Conservation (phyloP, 2,329 filamentous ascomycete genomes). For the Berkeleyomyces rouxiae region DNA sequence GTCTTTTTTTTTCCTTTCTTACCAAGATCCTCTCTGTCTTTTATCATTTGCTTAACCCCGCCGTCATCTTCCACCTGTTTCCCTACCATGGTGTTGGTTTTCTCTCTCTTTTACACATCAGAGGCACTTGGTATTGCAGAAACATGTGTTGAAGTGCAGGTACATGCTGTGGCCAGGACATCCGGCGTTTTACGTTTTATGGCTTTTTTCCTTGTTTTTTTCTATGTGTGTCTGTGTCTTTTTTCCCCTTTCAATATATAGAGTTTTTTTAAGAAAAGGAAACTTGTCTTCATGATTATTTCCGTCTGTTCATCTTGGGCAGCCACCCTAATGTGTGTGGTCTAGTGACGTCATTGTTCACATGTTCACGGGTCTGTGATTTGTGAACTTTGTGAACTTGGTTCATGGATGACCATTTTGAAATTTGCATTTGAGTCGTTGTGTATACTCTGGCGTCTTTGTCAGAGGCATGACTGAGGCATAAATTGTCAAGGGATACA, state of each 20-base stretch:
- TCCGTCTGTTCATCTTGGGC: background rate
- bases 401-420: no score
- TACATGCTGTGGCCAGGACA: constrained; percentile 2
- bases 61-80: constrained; percentile 2
- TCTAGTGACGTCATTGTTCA: background rate
- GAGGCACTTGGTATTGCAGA: constrained; percentile 2
- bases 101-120: background rate
- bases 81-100: no score
- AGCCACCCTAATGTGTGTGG: background rate
- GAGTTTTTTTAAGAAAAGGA: background rate
- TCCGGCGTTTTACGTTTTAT: constrained; percentile 6
- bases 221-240: background rate
- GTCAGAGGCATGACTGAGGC: no score
- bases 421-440: no score
- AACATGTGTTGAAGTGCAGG: constrained; percentile 1
- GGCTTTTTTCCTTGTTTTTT: constrained; percentile 2
- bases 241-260: constrained; percentile 1
- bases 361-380: no score
- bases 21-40: background rate
- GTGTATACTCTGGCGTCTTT: no score
- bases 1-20: background rate
- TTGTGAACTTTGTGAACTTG: no score
- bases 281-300: background rate
- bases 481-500: no score
- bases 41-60: background rate